Percentiles rank a stretch among this genome's conserved stretches.
Conservation (phyloP, 192 early-diverging fungal genomes). For the Paraglomus brasilianum region DNA sequence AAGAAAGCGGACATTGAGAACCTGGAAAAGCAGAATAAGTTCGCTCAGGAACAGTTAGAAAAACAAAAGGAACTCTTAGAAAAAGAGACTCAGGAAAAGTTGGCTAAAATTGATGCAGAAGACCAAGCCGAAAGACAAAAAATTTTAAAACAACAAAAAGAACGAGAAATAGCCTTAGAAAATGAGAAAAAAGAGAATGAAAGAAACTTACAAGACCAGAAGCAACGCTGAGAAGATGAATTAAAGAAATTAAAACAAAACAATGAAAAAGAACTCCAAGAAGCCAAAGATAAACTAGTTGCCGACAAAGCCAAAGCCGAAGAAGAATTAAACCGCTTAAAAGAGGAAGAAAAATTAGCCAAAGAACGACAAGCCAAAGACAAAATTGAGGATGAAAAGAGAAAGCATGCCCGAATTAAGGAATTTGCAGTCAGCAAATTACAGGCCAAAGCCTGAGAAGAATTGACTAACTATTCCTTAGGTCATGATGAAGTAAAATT, state of each 20-base stretch:
- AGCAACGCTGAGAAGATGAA: not conserved
- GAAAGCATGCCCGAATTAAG: no score
- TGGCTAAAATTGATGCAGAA: not conserved
- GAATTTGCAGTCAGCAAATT: no score
- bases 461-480: no score
- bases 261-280: not conserved
- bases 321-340: no score
- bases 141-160: conserved; percentile 5
- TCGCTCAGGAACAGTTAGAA: conserved; percentile 1
- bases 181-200: not conserved
- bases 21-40: conserved; percentile 6
- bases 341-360: no score
- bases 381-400: no score
- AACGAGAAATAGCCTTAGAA: conserved; percentile 10
- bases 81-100: conserved; percentile 9
- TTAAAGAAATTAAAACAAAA: not conserved
- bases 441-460: no score
- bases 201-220: not conserved
- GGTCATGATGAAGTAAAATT: no score
- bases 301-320: no score
- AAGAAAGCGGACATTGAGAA: conserved; percentile 19
- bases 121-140: conserved; percentile 6
- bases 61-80: conserved; percentile 2
- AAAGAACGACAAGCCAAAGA: no score
- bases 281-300: no score